Conservation (phyloP, 2,329 filamentous ascomycete genomes). For the Seiridium unicorne region DNA sequence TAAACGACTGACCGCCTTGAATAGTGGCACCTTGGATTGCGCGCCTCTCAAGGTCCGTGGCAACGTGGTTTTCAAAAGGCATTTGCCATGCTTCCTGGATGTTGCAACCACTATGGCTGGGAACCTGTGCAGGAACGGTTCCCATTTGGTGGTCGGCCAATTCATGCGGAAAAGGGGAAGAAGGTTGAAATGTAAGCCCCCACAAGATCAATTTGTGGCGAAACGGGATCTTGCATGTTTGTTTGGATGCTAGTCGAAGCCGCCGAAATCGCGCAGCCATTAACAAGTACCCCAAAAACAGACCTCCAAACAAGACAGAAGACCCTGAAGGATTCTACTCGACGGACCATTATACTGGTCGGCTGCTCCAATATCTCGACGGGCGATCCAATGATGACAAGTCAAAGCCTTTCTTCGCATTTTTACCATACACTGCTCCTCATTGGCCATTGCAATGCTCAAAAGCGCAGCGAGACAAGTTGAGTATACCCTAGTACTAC, state of each 20-base stretch:
- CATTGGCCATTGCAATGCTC: constrained; percentile 64
- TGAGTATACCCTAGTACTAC: not conserved
- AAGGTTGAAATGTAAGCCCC: constrained; percentile 6
- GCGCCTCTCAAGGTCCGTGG: constrained; percentile 44
- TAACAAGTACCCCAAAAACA: not conserved
- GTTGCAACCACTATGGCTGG: constrained; percentile 39
- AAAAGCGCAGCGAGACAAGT: constrained; percentile 42
- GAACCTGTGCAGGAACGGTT: constrained; percentile 13
- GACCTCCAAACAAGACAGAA: not conserved
- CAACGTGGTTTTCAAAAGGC: constrained; percentile 53
- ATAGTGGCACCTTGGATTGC: constrained; percentile 24
- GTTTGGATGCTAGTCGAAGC: not conserved
- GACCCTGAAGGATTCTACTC: constrained; percentile 42
- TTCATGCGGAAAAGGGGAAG: not conserved
- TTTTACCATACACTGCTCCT: constrained; percentile 60
- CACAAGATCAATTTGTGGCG: constrained; percentile 19
- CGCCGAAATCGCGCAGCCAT: constrained; percentile 9
- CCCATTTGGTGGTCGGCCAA: not conserved
- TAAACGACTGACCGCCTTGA: constrained; percentile 21
- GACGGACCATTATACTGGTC: constrained; percentile 41
- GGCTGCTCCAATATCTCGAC: constrained; percentile 39
- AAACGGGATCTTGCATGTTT: constrained; percentile 13
- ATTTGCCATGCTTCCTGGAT: constrained; percentile 53
- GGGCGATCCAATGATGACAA: constrained; percentile 23
- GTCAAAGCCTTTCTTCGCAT: constrained; percentile 54